Evolutionary conservation across 768 basidiomycete species (phyloP), one percentile per base, ranked within the genome.

Genomic region (Boletus barrowsii): DNA sequence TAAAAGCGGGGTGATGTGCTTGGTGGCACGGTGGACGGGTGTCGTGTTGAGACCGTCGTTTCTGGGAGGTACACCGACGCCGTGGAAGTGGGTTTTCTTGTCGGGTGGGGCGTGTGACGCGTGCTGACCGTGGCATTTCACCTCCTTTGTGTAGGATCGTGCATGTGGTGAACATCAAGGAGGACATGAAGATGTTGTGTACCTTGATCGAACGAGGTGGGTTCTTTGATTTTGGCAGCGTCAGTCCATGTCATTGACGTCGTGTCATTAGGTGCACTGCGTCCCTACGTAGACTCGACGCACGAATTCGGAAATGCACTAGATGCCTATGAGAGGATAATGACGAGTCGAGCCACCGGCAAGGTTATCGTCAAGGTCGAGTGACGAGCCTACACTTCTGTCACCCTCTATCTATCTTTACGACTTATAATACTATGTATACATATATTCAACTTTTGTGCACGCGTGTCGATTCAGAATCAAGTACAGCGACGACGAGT

Each of bases 341-440:
- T 83, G 77, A 77, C 79, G 1, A 68, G 73, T 5, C 73, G 79
- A 18, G 82, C 84, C 1, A 79, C 74, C 4, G 89, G 89, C 0
- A 89, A 89, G 64, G 77, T 90, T 4, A 75, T 88, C 4, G 77
- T 90, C 22, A 80, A 76, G 56, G 68, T 85, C 7, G 70, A 75
- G 18, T 67, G 54, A 22, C 13, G 33, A 29, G 2, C 8, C 29
- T 29, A 8, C 9, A 9, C 22, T 22, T 22, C 22, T 22, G 1
- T 22, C 29, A 10, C 29, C 26, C 29, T 29, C 29, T 29, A 29
- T 29, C 9, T 29, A 29, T 29, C 29, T 9, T 26, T 26, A 26
- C 26, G 26, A 26, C 26, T 9, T 29, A 29, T 29, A 29, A 29
- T 29, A 29, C 22, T 1, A 22, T 22, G 22, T 22, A 22, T 22